These are phyloP conservation scores for Drosera spatulata DNA, from an alignment of 179 eudicot genomes.

Conservation along the genomic window DNA sequence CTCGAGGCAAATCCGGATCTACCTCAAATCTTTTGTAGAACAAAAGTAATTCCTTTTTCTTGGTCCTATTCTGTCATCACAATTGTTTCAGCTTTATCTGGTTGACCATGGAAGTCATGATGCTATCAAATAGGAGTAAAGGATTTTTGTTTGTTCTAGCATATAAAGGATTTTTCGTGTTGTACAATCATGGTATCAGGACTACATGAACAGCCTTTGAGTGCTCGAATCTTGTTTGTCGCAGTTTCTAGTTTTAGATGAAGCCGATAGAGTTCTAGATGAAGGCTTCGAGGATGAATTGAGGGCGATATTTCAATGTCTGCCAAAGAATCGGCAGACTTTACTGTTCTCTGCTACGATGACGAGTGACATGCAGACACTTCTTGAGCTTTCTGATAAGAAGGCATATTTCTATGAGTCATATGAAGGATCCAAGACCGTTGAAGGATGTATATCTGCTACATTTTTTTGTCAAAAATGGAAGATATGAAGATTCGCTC, in stretches of 20 bases:
- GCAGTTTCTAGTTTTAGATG: too few relatives aligned
- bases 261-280: too few relatives aligned
- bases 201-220: too few relatives aligned
- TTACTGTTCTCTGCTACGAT: constrained; percentile 89
- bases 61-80: background rate
- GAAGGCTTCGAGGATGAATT: too few relatives aligned
- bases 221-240: too few relatives aligned
- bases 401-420: constrained; percentile 77
- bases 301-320: too few relatives aligned
- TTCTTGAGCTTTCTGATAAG: constrained; percentile 67
- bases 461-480: constrained; percentile 62
- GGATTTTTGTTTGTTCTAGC: too few relatives aligned
- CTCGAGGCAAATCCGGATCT: constrained; percentile 70
- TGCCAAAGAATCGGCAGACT: constrained; percentile 44
- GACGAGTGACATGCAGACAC: constrained; percentile 57
- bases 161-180: too few relatives aligned
- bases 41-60: constrained; percentile 37
- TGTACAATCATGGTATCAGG: too few relatives aligned
- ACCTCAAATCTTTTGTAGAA: constrained; percentile 51
- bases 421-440: constrained; percentile 27
- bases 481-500: constrained; percentile 72
- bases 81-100: too few relatives aligned
- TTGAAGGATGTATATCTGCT: constrained; percentile 62
- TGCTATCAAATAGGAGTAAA: too few relatives aligned
- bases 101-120: too few relatives aligned